These are phyloP conservation scores for Dicorynia guianensis DNA, from an alignment of 306 rosid species.

Conservation along the genomic window DNA sequence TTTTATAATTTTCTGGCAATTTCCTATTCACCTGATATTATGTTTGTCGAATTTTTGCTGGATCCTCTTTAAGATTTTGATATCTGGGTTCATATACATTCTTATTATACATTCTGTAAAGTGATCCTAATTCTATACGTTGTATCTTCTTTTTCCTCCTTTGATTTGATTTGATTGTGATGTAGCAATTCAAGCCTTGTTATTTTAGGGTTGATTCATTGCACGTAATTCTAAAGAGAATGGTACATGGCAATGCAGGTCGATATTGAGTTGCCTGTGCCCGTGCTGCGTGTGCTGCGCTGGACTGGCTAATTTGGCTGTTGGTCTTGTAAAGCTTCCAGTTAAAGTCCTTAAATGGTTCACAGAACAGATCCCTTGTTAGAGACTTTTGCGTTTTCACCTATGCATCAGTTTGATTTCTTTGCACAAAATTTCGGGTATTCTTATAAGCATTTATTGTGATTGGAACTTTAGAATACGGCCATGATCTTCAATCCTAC, in stretches of 20 bases:
- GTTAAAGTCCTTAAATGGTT: constrained; percentile 66
- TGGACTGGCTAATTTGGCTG: constrained; percentile 76
- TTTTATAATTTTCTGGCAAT: background rate
- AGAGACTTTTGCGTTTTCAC: background rate
- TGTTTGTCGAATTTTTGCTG: background rate
- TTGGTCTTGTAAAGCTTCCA: constrained; percentile 78
- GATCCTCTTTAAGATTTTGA: background rate
- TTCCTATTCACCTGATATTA: background rate
- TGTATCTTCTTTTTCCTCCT: background rate
- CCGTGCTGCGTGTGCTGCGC: constrained; percentile 80
- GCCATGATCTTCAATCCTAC: no score
- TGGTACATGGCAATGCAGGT: constrained; percentile 46
- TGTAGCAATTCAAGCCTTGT: background rate
- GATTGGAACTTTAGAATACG: no score
- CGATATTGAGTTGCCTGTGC: constrained; percentile 78
- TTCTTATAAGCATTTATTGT: no score
- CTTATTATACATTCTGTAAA: background rate
- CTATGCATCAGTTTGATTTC: no score
- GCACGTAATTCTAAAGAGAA: no score
- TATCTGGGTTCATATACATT: background rate
- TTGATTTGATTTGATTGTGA: background rate
- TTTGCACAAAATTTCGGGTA: no score
- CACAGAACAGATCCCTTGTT: constrained; percentile 75
- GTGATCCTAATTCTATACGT: no score
- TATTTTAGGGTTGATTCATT: no score